Evolutionary conservation across 192 early-diverging fungal species (phyloP).

Genomic region (Umbelopsis ramanniana): DNA sequence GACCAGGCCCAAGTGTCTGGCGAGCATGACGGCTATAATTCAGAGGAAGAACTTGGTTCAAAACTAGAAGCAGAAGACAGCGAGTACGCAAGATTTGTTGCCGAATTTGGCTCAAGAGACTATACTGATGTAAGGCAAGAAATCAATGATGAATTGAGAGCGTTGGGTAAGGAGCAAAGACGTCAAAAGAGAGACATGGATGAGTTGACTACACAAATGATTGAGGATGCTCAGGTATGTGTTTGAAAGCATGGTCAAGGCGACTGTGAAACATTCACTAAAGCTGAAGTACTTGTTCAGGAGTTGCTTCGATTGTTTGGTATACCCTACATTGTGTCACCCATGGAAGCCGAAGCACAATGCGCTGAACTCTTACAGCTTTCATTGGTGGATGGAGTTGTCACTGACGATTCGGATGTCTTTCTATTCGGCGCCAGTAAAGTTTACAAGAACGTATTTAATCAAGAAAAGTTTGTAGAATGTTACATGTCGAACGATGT

Average conservation of each 20-base stretch:
- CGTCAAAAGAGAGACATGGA: conserved; percentile 64
- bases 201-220: conserved; percentile 73
- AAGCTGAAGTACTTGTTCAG: conserved; percentile 38
- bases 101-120: conserved; percentile 48
- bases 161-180: conserved; percentile 51
- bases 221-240: conserved; percentile 67
- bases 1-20: neutral
- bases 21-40: conserved; percentile 22
- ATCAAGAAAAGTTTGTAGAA: conserved; percentile 87
- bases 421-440: conserved; percentile 87
- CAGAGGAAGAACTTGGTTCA: conserved; percentile 36
- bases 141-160: conserved; percentile 57
- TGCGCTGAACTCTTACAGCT: conserved; percentile 74
- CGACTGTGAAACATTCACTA: neutral
- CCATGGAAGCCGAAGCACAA: conserved; percentile 98
- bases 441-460: conserved; percentile 95
- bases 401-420: conserved; percentile 97
- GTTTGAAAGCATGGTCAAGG: neutral
- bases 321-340: conserved; percentile 89
- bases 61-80: conserved; percentile 49
- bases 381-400: conserved; percentile 87
- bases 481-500: conserved; percentile 73
- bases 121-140: conserved; percentile 44
- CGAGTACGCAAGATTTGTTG: conserved; percentile 72
- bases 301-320: conserved; percentile 89